phyloP scores from a whole-genome alignment of 1,284 basidiomycete genomes.

The Ceratobasidium sp. region DNA sequence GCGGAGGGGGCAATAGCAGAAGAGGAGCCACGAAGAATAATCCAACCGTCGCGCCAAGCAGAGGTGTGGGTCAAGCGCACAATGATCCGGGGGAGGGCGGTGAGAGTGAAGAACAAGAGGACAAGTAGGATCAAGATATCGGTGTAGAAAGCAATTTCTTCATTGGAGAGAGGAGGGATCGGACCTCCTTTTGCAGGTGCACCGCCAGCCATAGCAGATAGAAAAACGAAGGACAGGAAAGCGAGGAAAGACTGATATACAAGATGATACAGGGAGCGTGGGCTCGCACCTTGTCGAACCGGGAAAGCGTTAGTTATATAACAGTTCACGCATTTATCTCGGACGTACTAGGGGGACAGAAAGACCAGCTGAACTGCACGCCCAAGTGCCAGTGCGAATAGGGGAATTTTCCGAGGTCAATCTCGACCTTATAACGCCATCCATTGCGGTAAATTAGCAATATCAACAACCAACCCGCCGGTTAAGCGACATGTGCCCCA shows the following conservation, averaged over 20 bases:
- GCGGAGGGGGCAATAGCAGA: neutral
- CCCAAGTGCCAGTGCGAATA: conserved; percentile 4
- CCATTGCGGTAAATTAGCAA: conserved; percentile 13
- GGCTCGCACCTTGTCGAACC: neutral
- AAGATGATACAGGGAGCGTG: conserved; percentile 22
- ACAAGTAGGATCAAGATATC: conserved; percentile 50
- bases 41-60: conserved; percentile 44
- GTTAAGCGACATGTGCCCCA: neutral
- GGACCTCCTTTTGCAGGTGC: neutral
- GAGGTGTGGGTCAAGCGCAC: conserved; percentile 54
- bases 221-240: neutral
- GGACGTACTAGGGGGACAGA: conserved; percentile 18
- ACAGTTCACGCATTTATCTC: neutral
- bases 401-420: neutral
- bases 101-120: conserved; percentile 52
- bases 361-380: conserved; percentile 41
- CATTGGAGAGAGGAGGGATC: conserved; percentile 31
- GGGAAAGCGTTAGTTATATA: neutral
- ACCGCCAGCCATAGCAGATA: conserved; percentile 13
- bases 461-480: neutral
- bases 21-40: conserved; percentile 41
- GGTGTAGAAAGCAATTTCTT: conserved; percentile 56
- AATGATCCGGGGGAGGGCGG: conserved; percentile 55
- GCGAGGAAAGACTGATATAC: conserved; percentile 17
- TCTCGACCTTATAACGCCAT: conserved; percentile 3